A percentile compares a stretch with the other conserved stretches of the same genome.
phyloP scores from a whole-genome alignment of 108 stramenopile genomes.

The Schizochytrium sp. region DNA sequence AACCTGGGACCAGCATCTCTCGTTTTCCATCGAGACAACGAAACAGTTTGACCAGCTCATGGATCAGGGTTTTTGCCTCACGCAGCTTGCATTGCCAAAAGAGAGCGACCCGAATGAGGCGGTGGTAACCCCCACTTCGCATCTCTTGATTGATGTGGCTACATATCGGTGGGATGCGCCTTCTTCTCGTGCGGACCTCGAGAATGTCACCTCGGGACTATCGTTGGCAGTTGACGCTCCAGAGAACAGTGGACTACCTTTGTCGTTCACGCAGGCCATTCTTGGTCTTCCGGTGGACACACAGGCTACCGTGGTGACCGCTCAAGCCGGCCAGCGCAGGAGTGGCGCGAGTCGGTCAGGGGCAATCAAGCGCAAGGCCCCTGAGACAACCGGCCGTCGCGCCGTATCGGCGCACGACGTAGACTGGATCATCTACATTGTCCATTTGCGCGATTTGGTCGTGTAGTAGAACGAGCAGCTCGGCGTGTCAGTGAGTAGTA shows the following conservation, averaged over 20 bases:
- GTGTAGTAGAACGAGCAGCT: no score
- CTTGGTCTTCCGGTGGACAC: no score
- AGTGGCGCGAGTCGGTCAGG: no score
- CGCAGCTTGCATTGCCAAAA: background rate
- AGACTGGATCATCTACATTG: no score
- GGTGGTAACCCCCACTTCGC: background rate
- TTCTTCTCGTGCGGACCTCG: background rate
- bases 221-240: background rate
- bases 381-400: no score
- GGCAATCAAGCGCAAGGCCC: no score
- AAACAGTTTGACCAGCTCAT: background rate
- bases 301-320: no score
- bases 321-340: no score
- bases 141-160: background rate
- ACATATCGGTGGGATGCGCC: background rate
- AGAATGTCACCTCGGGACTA: background rate
- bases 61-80: background rate
- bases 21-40: background rate
- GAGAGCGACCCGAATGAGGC: background rate
- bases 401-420: no score
- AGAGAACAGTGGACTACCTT: background rate
- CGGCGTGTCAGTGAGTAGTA: no score
- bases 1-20: background rate
- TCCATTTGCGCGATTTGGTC: no score
- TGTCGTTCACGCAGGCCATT: background rate